Evolutionary conservation across 768 basidiomycete species (phyloP).

Genomic region (Pleurotus ostreatus): DNA sequence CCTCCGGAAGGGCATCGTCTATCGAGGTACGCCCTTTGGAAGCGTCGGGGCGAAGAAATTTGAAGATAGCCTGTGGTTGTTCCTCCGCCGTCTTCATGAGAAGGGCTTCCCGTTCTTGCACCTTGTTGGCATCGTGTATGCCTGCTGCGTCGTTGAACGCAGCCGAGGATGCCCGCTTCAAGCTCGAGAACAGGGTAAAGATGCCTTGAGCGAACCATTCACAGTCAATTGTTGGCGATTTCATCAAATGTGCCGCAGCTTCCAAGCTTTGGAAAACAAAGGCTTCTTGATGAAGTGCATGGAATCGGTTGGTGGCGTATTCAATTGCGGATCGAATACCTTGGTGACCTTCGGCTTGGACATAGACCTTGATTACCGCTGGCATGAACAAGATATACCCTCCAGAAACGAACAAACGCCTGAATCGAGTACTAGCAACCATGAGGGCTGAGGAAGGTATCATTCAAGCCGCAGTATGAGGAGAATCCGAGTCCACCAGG

Average conservation of each 20-base stretch:
- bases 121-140: slow-evolving; percentile 58
- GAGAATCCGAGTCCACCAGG: slow-evolving; percentile 1
- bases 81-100: slow-evolving; percentile 69
- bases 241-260: slow-evolving; percentile 50
- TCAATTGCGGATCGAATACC: slow-evolving; percentile 67
- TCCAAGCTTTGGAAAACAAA: slow-evolving; percentile 76
- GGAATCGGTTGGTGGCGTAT: slow-evolving; percentile 69
- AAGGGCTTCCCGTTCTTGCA: slow-evolving; percentile 67
- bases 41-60: slow-evolving; percentile 44
- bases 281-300: slow-evolving; percentile 65
- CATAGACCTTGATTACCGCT: slow-evolving; percentile 63
- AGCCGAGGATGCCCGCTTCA: slow-evolving; percentile 37
- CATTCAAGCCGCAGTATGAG: background rate
- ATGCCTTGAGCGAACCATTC: slow-evolving; percentile 52
- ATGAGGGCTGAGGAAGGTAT: slow-evolving; percentile 46
- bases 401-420: slow-evolving; percentile 68
- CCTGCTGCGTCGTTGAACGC: slow-evolving; percentile 55
- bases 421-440: slow-evolving; percentile 74
- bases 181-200: slow-evolving; percentile 55
- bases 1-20: slow-evolving; percentile 41
- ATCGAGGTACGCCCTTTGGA: slow-evolving; percentile 37
- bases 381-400: slow-evolving; percentile 78
- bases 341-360: slow-evolving; percentile 50
- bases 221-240: slow-evolving; percentile 42
- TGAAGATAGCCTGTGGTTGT: slow-evolving; percentile 66